A percentile compares a stretch with the other conserved stretches of the same genome.
phyloP scores from a whole-genome alignment of 164 flowering plant species.

The Chloranthus sessilifolius region DNA sequence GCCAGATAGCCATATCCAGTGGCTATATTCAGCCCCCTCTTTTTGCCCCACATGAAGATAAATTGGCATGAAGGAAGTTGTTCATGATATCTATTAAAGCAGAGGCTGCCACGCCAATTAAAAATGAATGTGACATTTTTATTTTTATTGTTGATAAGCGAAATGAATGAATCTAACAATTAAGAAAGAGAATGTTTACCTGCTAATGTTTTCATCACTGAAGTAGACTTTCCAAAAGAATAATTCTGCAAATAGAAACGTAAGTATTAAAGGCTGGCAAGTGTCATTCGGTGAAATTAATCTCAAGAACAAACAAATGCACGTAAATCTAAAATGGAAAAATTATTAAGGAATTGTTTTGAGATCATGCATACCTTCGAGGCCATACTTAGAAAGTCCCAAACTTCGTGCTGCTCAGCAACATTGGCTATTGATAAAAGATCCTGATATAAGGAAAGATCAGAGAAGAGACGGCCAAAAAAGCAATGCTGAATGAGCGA shows the following conservation, averaged over 20 bases:
- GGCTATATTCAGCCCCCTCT: no score
- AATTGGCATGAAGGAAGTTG: no score
- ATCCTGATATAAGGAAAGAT: conserved; percentile 47
- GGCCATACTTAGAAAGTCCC: conserved; percentile 89
- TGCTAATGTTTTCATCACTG: conserved; percentile 92
- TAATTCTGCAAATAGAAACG: conserved; percentile 56
- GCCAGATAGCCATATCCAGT: no score
- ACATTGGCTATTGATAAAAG: conserved; percentile 95
- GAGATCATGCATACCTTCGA: conserved; percentile 61
- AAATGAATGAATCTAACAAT: no score
- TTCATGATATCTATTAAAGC: no score
- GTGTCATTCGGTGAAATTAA: background rate
- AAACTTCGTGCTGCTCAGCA: conserved; percentile 99
- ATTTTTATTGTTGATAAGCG: no score
- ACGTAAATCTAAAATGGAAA: background rate
- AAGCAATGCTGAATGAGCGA: conserved; percentile 1
- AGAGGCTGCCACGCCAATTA: no score
- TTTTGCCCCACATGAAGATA: no score
- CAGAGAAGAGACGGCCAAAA: conserved; percentile 12
- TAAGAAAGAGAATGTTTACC: no score
- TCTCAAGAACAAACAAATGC: conserved; percentile 1
- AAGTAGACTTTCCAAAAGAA: conserved; percentile 86
- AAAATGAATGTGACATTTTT: no score
- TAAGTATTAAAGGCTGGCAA: conserved; percentile 6
- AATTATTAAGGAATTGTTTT: background rate